Evolutionary conservation across 2,329 filamentous ascomycete species (phyloP), one percentile per base, ranked within the genome.

Genomic region (Pestalotiopsis sp.): DNA sequence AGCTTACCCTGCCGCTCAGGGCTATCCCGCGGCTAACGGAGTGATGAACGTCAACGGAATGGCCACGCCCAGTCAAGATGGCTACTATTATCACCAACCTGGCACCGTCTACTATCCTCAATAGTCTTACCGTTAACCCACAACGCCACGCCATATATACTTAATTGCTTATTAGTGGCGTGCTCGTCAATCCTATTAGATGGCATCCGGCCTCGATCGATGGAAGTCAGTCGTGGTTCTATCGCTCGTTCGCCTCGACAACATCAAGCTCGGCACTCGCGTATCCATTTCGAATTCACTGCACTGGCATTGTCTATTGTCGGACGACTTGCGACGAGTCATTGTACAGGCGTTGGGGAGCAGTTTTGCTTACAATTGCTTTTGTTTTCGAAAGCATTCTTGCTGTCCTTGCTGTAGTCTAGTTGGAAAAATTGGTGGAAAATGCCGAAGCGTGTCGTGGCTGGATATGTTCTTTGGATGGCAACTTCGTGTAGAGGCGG

Each of bases 31-130:
- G 68, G 78, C 83, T 23, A 72, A 72, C 20, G 88, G 86, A 58
- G 84, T 90, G 61, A 85, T 91, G 70, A 90, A 90, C 58, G 94
- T 95, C 88, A 91, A 90, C 71, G 91, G 92, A 11, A 94, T 96
- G 90, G 92, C 94, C 84, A 92, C 92, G 70, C 88, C 86, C 71
- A 90, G 84, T 76, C 86, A 87, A 75, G 86, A 90, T 78, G 85
- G 85, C 70, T 97, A 92, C 82, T 97, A 95, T 76, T 91, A 91
- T 75, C 84, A 88, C 25, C 89, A 88, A 72, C 81, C 84, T 49
- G 86, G 86, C 56, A 86, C 89, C 79, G 83, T 90, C 71, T 91
- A 89, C 78, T 91, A 90, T 76, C 82, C 85, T 67, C 87, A 89
- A 78, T 90, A 87, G 83, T 71, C 45, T 49, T 25, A 38, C n/a